Evolutionary conservation across 441 rosid species (phyloP), one percentile per base, ranked within the genome.

Genomic region (Rhodomyrtus psidioides): DNA sequence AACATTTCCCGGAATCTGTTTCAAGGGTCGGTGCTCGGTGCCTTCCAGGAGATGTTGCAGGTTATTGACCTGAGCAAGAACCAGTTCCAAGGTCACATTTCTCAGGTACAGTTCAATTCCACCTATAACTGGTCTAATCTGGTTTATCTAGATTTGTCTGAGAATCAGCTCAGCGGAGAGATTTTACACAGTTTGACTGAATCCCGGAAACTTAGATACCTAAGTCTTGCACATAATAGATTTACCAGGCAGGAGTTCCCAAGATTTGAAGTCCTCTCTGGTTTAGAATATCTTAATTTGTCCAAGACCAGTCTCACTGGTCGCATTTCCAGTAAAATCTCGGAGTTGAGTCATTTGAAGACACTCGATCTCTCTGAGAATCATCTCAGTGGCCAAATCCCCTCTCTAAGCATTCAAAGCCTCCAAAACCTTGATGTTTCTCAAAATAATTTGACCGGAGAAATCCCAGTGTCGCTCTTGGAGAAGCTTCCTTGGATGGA

Each of bases 81-180:
- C 93, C 91, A 86, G 92, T 93, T 95, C 90, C 92, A 93, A 87
- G 99, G 95, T 70, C 94, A 95, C 89, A 88, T 95, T 88, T 93
- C 96, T 90, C 96, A 94, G 94, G 98, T 94, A 95, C 95, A 89
- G 82, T 90, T 91, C 89, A 91, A 91, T 87, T 91, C 92, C 79
- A 87, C 91, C 89, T 88, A 87, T 83, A 91, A 91, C 81, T 91
- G 94, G 95, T 92, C 93, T 89, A 87, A 55, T 89, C 92, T 95
- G 94, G 88, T 93, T 89, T 87, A 91, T 90, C 91, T 95, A 62
- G 99, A 97, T 91, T 91, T 97, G 88, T 97, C 99, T 88, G 95
- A 95, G 86, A 97, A 97, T 90, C 93, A 94, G 85, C 92, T 97
- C 49, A 93, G 92, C 87, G 99, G 99, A 83, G 94, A 93, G 87